A percentile compares a stretch with the other conserved stretches of the same genome.
Conservation (phyloP, 345 rosid species). For the Erucastrum elatum region DNA sequence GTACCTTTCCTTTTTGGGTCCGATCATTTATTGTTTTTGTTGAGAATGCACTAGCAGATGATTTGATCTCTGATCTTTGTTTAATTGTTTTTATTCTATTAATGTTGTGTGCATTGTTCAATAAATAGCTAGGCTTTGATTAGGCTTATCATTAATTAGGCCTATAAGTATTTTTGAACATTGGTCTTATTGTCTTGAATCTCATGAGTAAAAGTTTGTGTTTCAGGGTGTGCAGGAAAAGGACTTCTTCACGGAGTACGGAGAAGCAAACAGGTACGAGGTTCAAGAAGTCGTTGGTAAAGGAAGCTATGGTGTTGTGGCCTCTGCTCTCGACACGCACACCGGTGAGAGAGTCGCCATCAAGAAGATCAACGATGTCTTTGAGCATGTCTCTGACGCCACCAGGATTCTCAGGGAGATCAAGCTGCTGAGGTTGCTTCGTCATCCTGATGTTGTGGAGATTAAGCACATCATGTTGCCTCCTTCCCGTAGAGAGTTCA, state of each 20-base stretch:
- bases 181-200: background rate
- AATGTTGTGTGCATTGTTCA: background rate
- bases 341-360: conserved; percentile 92
- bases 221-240: conserved; percentile 53
- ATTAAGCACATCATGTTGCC: conserved; percentile 97
- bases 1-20: conserved; percentile 31
- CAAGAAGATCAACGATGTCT: conserved; percentile 94
- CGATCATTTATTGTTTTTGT: background rate
- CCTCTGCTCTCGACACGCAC: conserved; percentile 79
- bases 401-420: conserved; percentile 95
- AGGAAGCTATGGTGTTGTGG: conserved; percentile 98
- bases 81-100: background rate
- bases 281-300: conserved; percentile 94
- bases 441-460: conserved; percentile 93
- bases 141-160: too few relatives aligned
- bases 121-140: too few relatives aligned
- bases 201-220: background rate
- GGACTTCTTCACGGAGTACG: conserved; percentile 97
- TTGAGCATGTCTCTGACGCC: conserved; percentile 97
- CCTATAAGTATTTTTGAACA: too few relatives aligned
- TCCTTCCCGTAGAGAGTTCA: conserved; percentile 92
- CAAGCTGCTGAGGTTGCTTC: conserved; percentile 87
- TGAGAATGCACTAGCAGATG: background rate
- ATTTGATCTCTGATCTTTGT: conserved; percentile 3
- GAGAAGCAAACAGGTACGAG: conserved; percentile 87